Evolutionary conservation across 2,329 filamentous ascomycete species (phyloP).

Genomic region (Blastomyces gilchristii): DNA sequence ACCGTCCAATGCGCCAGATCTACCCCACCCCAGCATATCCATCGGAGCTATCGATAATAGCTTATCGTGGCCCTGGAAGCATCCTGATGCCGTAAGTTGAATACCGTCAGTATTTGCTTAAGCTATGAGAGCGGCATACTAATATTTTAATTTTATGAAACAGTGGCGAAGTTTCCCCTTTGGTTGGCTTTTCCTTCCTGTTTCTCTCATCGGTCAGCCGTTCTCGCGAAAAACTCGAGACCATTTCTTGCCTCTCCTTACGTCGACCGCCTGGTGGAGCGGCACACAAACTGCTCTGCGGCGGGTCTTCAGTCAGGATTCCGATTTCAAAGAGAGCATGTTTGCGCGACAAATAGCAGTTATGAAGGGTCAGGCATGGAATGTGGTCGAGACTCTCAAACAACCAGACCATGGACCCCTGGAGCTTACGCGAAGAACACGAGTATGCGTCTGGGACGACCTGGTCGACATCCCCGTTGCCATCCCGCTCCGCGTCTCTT

Average conservation of each 20-base stretch:
- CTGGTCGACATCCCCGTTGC: constrained; percentile 91
- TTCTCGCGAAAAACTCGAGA: constrained; percentile 90
- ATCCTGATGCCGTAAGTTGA: constrained; percentile 67
- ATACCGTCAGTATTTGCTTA: not conserved
- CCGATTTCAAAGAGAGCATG: constrained; percentile 97
- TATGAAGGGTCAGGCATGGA: constrained; percentile 99
- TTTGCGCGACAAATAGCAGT: constrained; percentile 97
- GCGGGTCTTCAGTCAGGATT: constrained; percentile 78
- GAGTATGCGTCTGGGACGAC: constrained; percentile 97
- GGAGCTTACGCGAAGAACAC: constrained; percentile 77
- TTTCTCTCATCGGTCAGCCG: constrained; percentile 88
- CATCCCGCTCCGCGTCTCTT: constrained; percentile 75
- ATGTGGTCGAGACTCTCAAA: constrained; percentile 95
- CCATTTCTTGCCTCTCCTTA: constrained; percentile 91
- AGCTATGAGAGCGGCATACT: constrained; percentile 15
- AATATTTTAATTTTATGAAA: constrained; percentile 12
- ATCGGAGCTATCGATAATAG: constrained; percentile 97
- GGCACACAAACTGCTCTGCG: constrained; percentile 83
- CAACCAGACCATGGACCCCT: constrained; percentile 83
- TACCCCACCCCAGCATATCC: constrained; percentile 51
- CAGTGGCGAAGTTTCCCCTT: constrained; percentile 84
- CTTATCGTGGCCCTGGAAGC: constrained; percentile 97
- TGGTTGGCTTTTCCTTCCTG: constrained; percentile 94
- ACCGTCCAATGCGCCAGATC: constrained; percentile 36
- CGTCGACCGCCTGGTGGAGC: constrained; percentile 93